These are phyloP conservation scores for Leccinum fallax DNA, from an alignment of 1,284 basidiomycete genomes.

Conservation along the genomic window DNA sequence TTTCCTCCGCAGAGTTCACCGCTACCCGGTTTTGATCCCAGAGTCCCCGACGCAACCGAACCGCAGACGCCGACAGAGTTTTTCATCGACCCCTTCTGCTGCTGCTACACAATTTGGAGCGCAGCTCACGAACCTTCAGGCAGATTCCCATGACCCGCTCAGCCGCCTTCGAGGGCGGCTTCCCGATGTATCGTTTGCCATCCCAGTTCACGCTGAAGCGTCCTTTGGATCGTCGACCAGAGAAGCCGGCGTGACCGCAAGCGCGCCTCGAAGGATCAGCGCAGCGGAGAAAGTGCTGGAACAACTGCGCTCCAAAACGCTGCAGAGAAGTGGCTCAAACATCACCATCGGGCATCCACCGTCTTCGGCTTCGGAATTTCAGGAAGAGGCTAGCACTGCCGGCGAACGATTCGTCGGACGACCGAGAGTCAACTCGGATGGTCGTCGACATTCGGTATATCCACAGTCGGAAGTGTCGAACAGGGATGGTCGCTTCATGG, in stretches of 20 bases:
- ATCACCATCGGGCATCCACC: conserved; percentile 31
- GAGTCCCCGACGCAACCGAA: conserved; percentile 33
- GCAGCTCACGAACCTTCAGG: conserved; percentile 27
- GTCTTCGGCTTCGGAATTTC: conserved; percentile 19
- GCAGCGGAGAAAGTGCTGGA: conserved; percentile 62
- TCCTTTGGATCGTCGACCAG: conserved; percentile 26
- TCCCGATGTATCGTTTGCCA: conserved; percentile 26
- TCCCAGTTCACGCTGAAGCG: conserved; percentile 36
- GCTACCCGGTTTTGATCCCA: conserved; percentile 81
- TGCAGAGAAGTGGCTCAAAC: conserved; percentile 41
- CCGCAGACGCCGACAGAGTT: conserved; percentile 47
- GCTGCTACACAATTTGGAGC: conserved; percentile 20
- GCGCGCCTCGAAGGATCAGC: conserved; percentile 45
- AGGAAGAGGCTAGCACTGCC: conserved; percentile 16
- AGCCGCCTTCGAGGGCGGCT: conserved; percentile 36
- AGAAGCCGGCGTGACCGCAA: conserved; percentile 19
- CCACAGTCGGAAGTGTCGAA: conserved; percentile 29
- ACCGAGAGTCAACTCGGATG: conserved; percentile 34
- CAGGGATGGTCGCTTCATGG: conserved; percentile 27
- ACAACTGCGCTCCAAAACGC: conserved; percentile 54
- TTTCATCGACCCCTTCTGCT: conserved; percentile 34
- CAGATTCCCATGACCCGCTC: conserved; percentile 29
- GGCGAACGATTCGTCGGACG: conserved; percentile 26
- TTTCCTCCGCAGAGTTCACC: conserved; percentile 89
- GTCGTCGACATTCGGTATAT: conserved; percentile 28